Conservation (phyloP, 306 rosid genomes). For the Astragalus glycyphyllos region DNA sequence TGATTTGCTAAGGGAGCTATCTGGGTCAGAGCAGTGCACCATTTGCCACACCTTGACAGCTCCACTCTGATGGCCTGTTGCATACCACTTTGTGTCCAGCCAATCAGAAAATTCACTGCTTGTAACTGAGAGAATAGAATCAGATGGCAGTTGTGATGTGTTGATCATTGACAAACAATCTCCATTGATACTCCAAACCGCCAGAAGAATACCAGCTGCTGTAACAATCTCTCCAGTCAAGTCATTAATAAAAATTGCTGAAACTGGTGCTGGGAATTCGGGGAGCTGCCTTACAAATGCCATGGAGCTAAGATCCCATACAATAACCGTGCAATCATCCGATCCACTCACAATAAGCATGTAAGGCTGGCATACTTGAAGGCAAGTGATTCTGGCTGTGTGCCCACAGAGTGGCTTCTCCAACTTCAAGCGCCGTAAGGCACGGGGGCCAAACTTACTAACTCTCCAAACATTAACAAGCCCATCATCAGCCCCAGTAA, state of each 20-base stretch:
- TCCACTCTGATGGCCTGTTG: slow-evolving; percentile 99
- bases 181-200: slow-evolving; percentile 96
- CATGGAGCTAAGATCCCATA: slow-evolving; percentile 99
- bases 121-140: slow-evolving; percentile 88
- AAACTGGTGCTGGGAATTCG: slow-evolving; percentile 83
- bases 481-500: slow-evolving; percentile 97
- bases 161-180: slow-evolving; percentile 93
- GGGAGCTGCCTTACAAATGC: slow-evolving; percentile 95
- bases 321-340: slow-evolving; percentile 88
- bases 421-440: slow-evolving; percentile 69
- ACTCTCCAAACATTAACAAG: slow-evolving; percentile 94
- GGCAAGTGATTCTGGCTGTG: slow-evolving; percentile 84
- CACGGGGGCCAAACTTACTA: slow-evolving; percentile 72
- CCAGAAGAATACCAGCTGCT: slow-evolving; percentile 93
- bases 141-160: slow-evolving; percentile 96
- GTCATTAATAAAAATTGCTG: slow-evolving; percentile 91
- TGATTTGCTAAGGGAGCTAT: slow-evolving; percentile 63
- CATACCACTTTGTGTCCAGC: slow-evolving; percentile 95
- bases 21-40: slow-evolving; percentile 75
- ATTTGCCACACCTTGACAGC: slow-evolving; percentile 98
- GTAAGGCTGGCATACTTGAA: slow-evolving; percentile 95
- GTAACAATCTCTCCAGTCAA: slow-evolving; percentile 94
- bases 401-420: slow-evolving; percentile 95
- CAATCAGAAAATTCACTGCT: slow-evolving; percentile 89
- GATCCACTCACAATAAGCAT: slow-evolving; percentile 98